These are phyloP conservation scores for Penicillium brevicompactum DNA, from an alignment of 2,329 filamentous ascomycete species.

Conservation along the genomic window DNA sequence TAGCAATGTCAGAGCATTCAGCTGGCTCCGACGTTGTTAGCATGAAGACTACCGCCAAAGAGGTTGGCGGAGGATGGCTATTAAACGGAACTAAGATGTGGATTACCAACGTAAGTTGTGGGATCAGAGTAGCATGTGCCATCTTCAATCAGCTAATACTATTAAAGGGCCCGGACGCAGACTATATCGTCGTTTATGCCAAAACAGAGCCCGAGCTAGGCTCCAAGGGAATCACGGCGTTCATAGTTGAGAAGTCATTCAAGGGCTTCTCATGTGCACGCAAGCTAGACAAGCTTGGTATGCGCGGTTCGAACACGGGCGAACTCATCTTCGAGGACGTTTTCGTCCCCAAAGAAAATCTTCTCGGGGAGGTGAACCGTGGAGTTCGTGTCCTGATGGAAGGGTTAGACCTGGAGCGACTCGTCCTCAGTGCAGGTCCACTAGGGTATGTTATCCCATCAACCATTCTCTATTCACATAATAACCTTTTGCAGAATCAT, in stretches of 20 bases:
- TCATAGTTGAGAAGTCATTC: slow-evolving; percentile 72
- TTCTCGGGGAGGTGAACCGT: slow-evolving; percentile 77
- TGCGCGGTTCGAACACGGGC: slow-evolving; percentile 95
- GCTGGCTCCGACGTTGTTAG: slow-evolving; percentile 92
- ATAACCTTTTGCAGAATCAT: slow-evolving; percentile 63
- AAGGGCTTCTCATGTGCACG: slow-evolving; percentile 82
- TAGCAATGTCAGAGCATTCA: slow-evolving; percentile 94
- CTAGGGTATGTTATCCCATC: slow-evolving; percentile 59
- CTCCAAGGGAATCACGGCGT: slow-evolving; percentile 92
- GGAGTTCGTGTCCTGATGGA: slow-evolving; percentile 95
- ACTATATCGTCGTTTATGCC: slow-evolving; percentile 92
- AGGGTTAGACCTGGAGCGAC: slow-evolving; percentile 87
- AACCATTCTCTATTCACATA: not conserved
- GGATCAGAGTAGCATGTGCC: not conserved
- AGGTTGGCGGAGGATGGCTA: slow-evolving; percentile 80
- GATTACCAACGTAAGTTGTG: slow-evolving; percentile 81
- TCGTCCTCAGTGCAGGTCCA: slow-evolving; percentile 88
- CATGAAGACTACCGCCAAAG: slow-evolving; percentile 84
- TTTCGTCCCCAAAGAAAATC: slow-evolving; percentile 80
- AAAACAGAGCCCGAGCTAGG: slow-evolving; percentile 81
- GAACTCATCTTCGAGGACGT: slow-evolving; percentile 89
- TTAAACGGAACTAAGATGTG: slow-evolving; percentile 97
- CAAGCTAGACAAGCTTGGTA: slow-evolving; percentile 97
- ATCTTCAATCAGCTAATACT: slow-evolving; percentile 4
- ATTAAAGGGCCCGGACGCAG: slow-evolving; percentile 74